phyloP scores from a whole-genome alignment of 805 yeast species.

The Naumovozyma dairenensis region DNA sequence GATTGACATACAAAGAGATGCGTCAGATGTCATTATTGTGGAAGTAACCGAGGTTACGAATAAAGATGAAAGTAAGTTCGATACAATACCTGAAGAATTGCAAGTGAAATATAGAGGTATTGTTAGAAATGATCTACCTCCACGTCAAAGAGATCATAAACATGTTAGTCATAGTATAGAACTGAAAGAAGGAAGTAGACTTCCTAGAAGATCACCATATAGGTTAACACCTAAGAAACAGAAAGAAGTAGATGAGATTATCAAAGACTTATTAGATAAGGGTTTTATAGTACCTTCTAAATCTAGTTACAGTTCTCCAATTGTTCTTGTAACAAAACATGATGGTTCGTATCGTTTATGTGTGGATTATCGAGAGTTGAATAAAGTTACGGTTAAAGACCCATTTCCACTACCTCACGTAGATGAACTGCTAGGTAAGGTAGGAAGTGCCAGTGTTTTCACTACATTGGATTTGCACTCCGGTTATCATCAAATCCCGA shows the following conservation, averaged over 20 bases:
- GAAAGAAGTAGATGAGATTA: background rate
- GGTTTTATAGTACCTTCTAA: background rate
- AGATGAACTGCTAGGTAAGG: conserved; percentile 1
- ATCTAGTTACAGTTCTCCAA: background rate
- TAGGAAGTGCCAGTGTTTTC: conserved; percentile 2
- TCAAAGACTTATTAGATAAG: background rate
- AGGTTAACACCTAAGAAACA: conserved; percentile 7
- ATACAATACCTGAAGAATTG: too few species aligned
- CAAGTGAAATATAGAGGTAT: too few species aligned
- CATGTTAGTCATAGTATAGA: conserved; percentile 6
- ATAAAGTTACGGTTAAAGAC: conserved; percentile 4
- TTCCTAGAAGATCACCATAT: conserved; percentile 10
- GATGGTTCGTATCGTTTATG: conserved; percentile 2
- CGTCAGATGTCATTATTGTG: too few species aligned
- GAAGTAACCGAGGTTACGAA: too few species aligned
- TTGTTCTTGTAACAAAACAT: conserved; percentile 1
- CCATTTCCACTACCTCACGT: conserved; percentile 3
- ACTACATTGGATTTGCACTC: conserved; percentile 7
- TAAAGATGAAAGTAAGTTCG: too few species aligned
- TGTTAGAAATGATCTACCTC: too few species aligned
- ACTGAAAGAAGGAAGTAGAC: conserved; percentile 1
- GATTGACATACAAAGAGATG: too few species aligned
- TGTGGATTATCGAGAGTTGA: conserved; percentile 5
- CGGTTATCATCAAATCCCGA: conserved; percentile 11
- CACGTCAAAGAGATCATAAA: too few species aligned